Evolutionary conservation across 2,329 filamentous ascomycete species (phyloP).

Genomic region (Penicillium sp.): DNA sequence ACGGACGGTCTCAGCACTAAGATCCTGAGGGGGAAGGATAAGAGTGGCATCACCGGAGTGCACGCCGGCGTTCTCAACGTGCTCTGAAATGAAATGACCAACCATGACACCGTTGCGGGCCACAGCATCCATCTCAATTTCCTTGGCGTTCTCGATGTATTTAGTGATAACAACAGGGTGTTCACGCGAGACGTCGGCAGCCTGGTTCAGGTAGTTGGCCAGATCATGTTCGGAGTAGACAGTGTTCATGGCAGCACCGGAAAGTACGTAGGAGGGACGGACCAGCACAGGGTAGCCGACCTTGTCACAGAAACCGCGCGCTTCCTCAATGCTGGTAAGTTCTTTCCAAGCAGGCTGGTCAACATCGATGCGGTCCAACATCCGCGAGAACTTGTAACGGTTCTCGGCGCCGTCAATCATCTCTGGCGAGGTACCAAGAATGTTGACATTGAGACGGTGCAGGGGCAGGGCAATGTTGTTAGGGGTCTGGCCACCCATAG

Average conservation of each 20-base stretch:
- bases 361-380: constrained; percentile 90
- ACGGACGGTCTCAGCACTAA: constrained; percentile 81
- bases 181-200: constrained; percentile 87
- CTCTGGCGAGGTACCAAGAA: constrained; percentile 92
- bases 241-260: constrained; percentile 98
- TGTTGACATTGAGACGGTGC: constrained; percentile 82
- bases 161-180: constrained; percentile 98
- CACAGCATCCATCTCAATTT: constrained; percentile 99
- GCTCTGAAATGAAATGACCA: constrained; percentile 96
- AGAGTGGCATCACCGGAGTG: constrained; percentile 97
- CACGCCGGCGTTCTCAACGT: constrained; percentile 97
- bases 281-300: constrained; percentile 94
- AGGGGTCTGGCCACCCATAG: constrained; percentile 95
- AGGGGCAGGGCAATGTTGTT: constrained; percentile 96
- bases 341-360: constrained; percentile 99
- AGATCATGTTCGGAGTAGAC: constrained; percentile 95
- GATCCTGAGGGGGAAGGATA: constrained; percentile 89
- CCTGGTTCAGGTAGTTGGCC: constrained; percentile 82
- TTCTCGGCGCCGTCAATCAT: constrained; percentile 99
- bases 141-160: constrained; percentile 98
- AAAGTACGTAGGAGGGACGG: constrained; percentile 92
- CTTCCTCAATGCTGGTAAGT: constrained; percentile 89
- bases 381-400: constrained; percentile 96
- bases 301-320: constrained; percentile 77
- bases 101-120: constrained; percentile 85